A percentile compares a stretch with the other conserved stretches of the same genome.
Evolutionary conservation across 1,139 yeast species (phyloP).

Genomic region (Blastobotrys persicus): DNA sequence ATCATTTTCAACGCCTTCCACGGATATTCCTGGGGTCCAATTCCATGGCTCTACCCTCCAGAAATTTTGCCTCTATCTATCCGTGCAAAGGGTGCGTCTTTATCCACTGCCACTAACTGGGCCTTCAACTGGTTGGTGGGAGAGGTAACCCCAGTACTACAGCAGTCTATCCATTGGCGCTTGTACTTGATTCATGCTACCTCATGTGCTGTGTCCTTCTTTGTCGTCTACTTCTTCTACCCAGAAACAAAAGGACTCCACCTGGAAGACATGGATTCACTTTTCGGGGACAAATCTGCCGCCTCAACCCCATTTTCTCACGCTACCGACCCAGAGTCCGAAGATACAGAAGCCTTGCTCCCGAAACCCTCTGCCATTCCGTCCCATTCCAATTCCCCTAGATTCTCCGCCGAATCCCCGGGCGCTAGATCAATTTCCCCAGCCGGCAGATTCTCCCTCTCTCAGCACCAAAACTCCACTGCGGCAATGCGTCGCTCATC

Average conservation of each 20-base stretch:
- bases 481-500: slow-evolving; percentile 3
- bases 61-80: slow-evolving; percentile 85
- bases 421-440: slow-evolving; percentile 1
- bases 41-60: slow-evolving; percentile 88
- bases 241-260: slow-evolving; percentile 92
- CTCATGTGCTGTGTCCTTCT: slow-evolving; percentile 69
- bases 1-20: slow-evolving; percentile 79
- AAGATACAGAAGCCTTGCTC: slow-evolving; percentile 1
- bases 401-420: background rate
- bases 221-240: slow-evolving; percentile 64
- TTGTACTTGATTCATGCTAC: slow-evolving; percentile 78
- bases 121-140: slow-evolving; percentile 91
- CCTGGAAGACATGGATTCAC: slow-evolving; percentile 81
- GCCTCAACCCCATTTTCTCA: slow-evolving; percentile 30
- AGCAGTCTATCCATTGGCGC: slow-evolving; percentile 74
- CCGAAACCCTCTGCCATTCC: slow-evolving; percentile 4
- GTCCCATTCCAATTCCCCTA: slow-evolving; percentile 1
- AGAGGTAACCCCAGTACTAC: slow-evolving; percentile 81
- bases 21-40: slow-evolving; percentile 89
- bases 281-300: slow-evolving; percentile 64
- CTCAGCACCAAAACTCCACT: background rate
- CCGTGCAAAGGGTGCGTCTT: slow-evolving; percentile 89
- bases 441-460: slow-evolving; percentile 4
- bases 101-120: slow-evolving; percentile 93
- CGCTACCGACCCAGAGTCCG: background rate